phyloP scores from a whole-genome alignment of 164 flowering plant species.

The Sedum album region DNA sequence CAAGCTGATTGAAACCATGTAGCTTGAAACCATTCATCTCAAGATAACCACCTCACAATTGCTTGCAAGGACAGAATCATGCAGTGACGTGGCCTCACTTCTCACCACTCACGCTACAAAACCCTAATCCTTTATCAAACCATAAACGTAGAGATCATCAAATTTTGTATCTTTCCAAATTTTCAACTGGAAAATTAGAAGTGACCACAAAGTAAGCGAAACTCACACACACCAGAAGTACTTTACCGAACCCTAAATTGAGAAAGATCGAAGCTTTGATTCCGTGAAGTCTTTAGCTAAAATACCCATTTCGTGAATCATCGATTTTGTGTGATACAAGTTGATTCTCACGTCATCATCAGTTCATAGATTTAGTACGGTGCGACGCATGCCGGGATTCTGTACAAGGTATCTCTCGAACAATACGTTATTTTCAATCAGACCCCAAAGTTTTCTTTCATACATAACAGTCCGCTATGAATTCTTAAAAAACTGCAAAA shows the following conservation, averaged over 20 bases:
- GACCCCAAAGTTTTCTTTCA: neutral
- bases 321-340: neutral
- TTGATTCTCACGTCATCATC: constrained; percentile 1
- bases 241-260: neutral
- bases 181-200: neutral
- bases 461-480: neutral
- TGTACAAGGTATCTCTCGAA: neutral
- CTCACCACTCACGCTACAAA: neutral
- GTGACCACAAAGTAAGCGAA: neutral
- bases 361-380: neutral
- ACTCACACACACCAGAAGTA: neutral
- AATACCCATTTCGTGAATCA: neutral
- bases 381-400: neutral
- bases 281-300: neutral
- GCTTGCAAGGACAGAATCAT: neutral
- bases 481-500: no score
- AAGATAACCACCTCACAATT: neutral
- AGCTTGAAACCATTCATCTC: neutral
- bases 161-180: neutral
- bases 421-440: neutral
- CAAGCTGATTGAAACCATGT: neutral
- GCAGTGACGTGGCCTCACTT: neutral
- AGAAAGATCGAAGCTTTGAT: neutral
- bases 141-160: constrained; percentile 1
- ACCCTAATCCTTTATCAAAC: neutral